phyloP scores from a whole-genome alignment of 2,329 filamentous ascomycete genomes.

The Fusarium sp. region DNA sequence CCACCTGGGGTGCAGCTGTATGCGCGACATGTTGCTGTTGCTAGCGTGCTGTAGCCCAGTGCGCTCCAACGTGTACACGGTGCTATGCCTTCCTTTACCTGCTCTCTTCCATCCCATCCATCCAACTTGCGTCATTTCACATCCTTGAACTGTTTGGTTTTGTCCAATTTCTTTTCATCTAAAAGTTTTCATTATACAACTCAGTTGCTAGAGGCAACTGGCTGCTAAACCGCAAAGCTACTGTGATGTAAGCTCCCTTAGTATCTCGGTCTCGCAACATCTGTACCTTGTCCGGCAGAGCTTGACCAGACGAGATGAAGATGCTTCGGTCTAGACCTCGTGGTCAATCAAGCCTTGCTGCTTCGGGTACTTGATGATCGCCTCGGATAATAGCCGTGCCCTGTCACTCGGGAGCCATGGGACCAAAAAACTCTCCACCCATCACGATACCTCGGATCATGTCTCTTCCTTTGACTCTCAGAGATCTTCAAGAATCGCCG shows the following conservation, averaged over 20 bases:
- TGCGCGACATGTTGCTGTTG: not conserved
- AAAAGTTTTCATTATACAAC: not conserved
- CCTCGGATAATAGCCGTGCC: conserved; percentile 34
- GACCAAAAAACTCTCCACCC: not conserved
- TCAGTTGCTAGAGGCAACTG: not conserved
- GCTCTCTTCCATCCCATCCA: not conserved
- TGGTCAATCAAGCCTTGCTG: conserved; percentile 1
- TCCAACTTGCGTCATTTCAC: not conserved
- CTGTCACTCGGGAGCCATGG: conserved; percentile 25
- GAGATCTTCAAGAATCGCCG: not conserved
- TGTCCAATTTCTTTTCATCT: not conserved
- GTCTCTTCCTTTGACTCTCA: not conserved
- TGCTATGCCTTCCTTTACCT: not conserved
- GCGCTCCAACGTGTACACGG: not conserved
- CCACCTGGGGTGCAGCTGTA: not conserved
- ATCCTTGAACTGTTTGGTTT: not conserved
- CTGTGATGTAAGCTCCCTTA: not conserved
- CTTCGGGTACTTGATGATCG: conserved; percentile 1
- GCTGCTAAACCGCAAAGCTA: not conserved
- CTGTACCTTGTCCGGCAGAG: not conserved
- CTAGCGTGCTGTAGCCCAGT: not conserved
- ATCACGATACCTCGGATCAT: conserved; percentile 1
- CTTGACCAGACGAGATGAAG: conserved; percentile 13
- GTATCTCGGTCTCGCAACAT: not conserved
- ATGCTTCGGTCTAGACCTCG: conserved; percentile 23